Evolutionary conservation across 2,329 filamentous ascomycete genomes (phyloP).

Genomic region (Penicillium aurantiogriseum): DNA sequence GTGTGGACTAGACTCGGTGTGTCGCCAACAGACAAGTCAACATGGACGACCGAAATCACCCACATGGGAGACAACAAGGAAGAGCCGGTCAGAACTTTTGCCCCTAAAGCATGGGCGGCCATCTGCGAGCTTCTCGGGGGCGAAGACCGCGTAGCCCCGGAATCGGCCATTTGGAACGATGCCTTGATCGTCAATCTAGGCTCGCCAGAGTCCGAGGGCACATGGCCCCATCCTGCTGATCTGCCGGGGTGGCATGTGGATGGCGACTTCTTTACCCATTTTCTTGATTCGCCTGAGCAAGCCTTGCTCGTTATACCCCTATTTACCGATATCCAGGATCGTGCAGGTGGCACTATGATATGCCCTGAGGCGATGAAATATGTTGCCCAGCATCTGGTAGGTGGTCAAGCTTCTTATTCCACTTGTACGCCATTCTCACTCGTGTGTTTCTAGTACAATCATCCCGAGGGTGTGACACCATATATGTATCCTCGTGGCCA

Average conservation of each 20-base stretch:
- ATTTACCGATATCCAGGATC: slow-evolving; percentile 61
- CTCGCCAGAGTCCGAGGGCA: slow-evolving; percentile 52
- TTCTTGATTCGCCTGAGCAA: slow-evolving; percentile 68
- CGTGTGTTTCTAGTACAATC: slow-evolving; percentile 43
- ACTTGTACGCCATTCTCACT: not conserved
- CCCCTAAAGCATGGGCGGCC: slow-evolving; percentile 64
- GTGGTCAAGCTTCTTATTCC: not conserved
- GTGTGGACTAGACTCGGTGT: slow-evolving; percentile 67
- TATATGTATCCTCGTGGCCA: slow-evolving; percentile 60
- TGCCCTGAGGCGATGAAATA: slow-evolving; percentile 59
- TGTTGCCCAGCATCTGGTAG: slow-evolving; percentile 56
- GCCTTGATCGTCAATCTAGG: slow-evolving; percentile 70
- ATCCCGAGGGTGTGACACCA: slow-evolving; percentile 66
- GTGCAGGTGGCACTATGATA: slow-evolving; percentile 64
- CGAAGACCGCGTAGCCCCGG: slow-evolving; percentile 52
- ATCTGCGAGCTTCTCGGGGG: slow-evolving; percentile 67
- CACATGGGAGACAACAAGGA: slow-evolving; percentile 64
- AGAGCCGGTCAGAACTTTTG: slow-evolving; percentile 56
- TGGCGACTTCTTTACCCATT: slow-evolving; percentile 71
- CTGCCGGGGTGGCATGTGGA: slow-evolving; percentile 67
- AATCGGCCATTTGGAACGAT: slow-evolving; percentile 62
- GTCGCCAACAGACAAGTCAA: slow-evolving; percentile 61
- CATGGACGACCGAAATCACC: slow-evolving; percentile 61
- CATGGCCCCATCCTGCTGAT: slow-evolving; percentile 50
- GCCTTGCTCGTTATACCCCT: slow-evolving; percentile 66